Conservation (phyloP, 2,329 filamentous ascomycete species). For the Penicillium brasilianum region DNA sequence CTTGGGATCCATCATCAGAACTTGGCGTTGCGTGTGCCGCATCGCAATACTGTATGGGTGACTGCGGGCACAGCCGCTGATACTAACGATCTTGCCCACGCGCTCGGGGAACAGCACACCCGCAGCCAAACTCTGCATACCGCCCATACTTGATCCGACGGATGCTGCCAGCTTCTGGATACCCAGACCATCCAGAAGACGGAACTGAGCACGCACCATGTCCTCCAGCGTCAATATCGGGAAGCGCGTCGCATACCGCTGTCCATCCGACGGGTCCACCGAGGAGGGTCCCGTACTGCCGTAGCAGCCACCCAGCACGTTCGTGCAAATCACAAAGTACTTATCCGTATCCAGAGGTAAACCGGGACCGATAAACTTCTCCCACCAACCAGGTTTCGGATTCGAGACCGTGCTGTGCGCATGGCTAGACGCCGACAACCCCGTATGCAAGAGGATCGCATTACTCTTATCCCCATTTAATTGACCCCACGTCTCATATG, state of each 20-base stretch:
- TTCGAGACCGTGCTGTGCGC: slow-evolving; percentile 90
- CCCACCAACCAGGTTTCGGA: slow-evolving; percentile 94
- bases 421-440: slow-evolving; percentile 95
- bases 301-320: slow-evolving; percentile 94
- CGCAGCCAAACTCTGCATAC: slow-evolving; percentile 93
- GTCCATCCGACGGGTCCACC: slow-evolving; percentile 83
- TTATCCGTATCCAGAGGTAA: slow-evolving; percentile 85
- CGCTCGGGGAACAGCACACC: slow-evolving; percentile 82
- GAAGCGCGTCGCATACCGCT: slow-evolving; percentile 90
- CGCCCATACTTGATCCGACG: slow-evolving; percentile 96
- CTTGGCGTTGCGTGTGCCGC: slow-evolving; percentile 96
- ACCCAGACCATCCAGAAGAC: slow-evolving; percentile 77
- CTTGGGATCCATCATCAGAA: slow-evolving; percentile 98
- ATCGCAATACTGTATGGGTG: slow-evolving; percentile 99
- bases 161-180: slow-evolving; percentile 84
- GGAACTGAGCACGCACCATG: slow-evolving; percentile 96
- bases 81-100: slow-evolving; percentile 81
- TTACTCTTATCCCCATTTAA: slow-evolving; percentile 83
- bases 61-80: slow-evolving; percentile 90
- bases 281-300: slow-evolving; percentile 91
- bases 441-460: slow-evolving; percentile 89
- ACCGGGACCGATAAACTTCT: slow-evolving; percentile 93
- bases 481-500: slow-evolving; percentile 89
- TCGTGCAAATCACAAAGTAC: slow-evolving; percentile 94
- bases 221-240: slow-evolving; percentile 95